Percentiles rank a stretch among this genome's conserved stretches.
phyloP scores from a whole-genome alignment of 2,329 filamentous ascomycete species.

The Colletotrichum lupini region DNA sequence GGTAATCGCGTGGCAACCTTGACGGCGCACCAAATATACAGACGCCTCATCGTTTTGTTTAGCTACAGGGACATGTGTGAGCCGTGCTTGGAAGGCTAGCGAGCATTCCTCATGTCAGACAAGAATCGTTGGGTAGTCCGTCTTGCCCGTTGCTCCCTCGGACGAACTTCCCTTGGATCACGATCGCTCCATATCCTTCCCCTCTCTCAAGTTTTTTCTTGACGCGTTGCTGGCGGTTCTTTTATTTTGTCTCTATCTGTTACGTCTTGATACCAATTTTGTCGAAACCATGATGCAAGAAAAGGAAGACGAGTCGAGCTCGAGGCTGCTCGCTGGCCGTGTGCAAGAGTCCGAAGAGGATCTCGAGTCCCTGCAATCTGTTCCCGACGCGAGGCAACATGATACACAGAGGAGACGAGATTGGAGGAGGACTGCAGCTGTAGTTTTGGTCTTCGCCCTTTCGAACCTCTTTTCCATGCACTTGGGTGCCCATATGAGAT shows the following conservation, averaged over 20 bases:
- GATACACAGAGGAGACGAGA: background rate
- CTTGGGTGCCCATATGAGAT: slow-evolving; percentile 36
- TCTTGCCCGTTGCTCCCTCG: slow-evolving; percentile 13
- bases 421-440: slow-evolving; percentile 8
- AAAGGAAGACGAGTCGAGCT: slow-evolving; percentile 17
- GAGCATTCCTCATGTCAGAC: slow-evolving; percentile 26
- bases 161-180: background rate
- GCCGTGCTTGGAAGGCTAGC: background rate
- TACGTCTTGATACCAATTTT: background rate
- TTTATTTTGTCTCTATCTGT: background rate
- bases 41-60: slow-evolving; percentile 3
- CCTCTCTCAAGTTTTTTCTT: background rate
- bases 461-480: slow-evolving; percentile 37
- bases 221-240: background rate
- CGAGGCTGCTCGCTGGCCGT: slow-evolving; percentile 30
- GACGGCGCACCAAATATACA: background rate
- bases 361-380: slow-evolving; percentile 26
- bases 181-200: background rate
- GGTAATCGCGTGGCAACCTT: slow-evolving; percentile 8
- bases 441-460: slow-evolving; percentile 21
- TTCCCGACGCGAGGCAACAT: slow-evolving; percentile 12
- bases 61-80: background rate
- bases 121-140: slow-evolving; percentile 10
- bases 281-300: slow-evolving; percentile 31
- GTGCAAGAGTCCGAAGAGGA: slow-evolving; percentile 37